These are phyloP conservation scores for Hyaloscypha variabilis DNA, from an alignment of 495 filamentous ascomycete species.

Conservation along the genomic window DNA sequence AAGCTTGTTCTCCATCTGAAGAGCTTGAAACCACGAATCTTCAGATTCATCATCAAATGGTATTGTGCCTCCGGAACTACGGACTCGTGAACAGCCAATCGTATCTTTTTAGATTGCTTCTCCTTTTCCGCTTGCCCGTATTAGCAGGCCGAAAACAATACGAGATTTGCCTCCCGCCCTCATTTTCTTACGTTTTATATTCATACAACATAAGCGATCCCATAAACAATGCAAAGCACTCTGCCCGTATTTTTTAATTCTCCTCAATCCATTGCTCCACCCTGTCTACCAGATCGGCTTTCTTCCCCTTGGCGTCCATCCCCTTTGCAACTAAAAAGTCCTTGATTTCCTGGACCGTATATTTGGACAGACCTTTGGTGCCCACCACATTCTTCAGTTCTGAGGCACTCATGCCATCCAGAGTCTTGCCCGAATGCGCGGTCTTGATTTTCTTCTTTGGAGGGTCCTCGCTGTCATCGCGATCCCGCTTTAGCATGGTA, in stretches of 20 bases:
- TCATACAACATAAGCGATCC: not conserved
- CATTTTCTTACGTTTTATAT: not conserved
- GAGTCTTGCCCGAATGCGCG: not conserved
- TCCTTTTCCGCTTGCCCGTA: not conserved
- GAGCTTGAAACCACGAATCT: not conserved
- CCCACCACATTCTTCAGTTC: constrained; percentile 64
- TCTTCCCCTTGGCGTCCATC: constrained; percentile 67
- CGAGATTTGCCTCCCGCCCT: not conserved
- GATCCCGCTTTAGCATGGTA: constrained; percentile 39
- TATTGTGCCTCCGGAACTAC: not conserved
- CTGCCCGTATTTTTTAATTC: constrained; percentile 7
- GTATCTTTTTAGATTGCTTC: not conserved
- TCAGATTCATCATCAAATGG: not conserved
- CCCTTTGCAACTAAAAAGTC: constrained; percentile 65
- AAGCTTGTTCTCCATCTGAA: not conserved
- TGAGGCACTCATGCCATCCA: constrained; percentile 37
- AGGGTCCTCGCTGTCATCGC: constrained; percentile 17
- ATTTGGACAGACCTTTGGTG: constrained; percentile 65
- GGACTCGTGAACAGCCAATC: not conserved
- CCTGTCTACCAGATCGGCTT: constrained; percentile 76
- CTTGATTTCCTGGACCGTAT: constrained; percentile 73
- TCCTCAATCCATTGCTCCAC: constrained; percentile 77
- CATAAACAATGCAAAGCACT: not conserved
- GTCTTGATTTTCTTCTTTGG: constrained; percentile 24
- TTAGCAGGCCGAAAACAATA: not conserved